A percentile compares a stretch with the other conserved stretches of the same genome.
phyloP scores from a whole-genome alignment of 345 rosid species.

The Kernera saxatilis region DNA sequence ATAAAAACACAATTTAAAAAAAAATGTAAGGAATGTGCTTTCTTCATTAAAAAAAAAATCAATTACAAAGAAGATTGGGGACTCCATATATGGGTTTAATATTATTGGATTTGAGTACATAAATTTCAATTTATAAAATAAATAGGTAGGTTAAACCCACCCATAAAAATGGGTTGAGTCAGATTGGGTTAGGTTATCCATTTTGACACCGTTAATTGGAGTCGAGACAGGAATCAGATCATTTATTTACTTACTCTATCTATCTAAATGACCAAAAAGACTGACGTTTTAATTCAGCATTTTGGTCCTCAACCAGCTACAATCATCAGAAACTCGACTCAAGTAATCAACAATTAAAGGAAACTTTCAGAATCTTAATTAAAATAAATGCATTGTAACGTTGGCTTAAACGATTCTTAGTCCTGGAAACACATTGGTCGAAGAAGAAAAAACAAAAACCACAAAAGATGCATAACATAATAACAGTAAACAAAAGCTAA shows the following conservation, averaged over 20 bases:
- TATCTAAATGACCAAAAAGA: not conserved
- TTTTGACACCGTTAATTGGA: no score
- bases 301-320: not conserved
- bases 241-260: not conserved
- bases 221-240: not conserved
- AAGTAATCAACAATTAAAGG: not conserved
- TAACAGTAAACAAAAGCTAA: constrained; percentile 5
- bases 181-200: no score
- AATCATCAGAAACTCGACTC: not conserved
- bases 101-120: no score
- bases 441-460: no score
- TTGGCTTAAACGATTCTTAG: not conserved
- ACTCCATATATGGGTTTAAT: no score
- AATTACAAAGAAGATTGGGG: no score
- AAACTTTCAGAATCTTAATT: not conserved
- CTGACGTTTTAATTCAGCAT: not conserved
- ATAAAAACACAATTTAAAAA: not conserved
- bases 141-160: no score
- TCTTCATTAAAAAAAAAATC: not conserved
- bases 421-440: not conserved
- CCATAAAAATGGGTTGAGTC: no score
- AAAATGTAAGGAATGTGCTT: not conserved
- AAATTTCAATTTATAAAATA: no score
- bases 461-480: constrained; percentile 13
- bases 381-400: not conserved